A percentile compares a stretch with the other conserved stretches of the same genome.
Evolutionary conservation across 352 stramenopile genomes (phyloP).

Genomic region (Phytophthora syringae): DNA sequence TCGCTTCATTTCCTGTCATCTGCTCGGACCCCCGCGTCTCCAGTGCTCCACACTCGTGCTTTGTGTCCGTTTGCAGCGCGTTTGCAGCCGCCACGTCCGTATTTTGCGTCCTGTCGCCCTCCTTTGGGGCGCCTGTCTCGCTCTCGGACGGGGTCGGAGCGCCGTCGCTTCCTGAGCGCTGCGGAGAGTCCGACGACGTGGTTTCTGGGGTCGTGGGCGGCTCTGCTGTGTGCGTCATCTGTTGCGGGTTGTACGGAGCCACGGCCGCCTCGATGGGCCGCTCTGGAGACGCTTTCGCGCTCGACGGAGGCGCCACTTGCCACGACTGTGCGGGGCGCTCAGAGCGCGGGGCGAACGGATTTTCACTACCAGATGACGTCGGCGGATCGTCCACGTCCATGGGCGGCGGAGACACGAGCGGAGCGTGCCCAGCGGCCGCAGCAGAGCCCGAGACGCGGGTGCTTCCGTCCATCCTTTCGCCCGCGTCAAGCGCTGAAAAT

Average conservation of each 20-base stretch:
- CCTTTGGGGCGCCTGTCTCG: conserved; percentile 18
- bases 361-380: not conserved
- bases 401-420: conserved; percentile 9
- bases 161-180: conserved; percentile 13
- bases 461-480: conserved; percentile 25
- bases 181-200: not conserved
- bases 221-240: not conserved
- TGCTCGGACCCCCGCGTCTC: not conserved
- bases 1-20: not conserved
- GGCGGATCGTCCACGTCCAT: not conserved
- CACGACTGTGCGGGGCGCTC: not conserved
- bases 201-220: conserved; percentile 6
- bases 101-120: not conserved
- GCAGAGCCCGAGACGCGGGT: conserved; percentile 1
- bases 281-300: conserved; percentile 1
- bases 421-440: not conserved
- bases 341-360: not conserved
- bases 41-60: not conserved
- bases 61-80: not conserved
- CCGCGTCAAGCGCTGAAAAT: not conserved
- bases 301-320: not conserved
- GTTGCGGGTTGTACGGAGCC: not conserved
- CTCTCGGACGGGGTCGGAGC: not conserved
- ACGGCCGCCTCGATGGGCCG: not conserved
- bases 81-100: not conserved